phyloP scores from a whole-genome alignment of 352 stramenopile genomes.

The Phytophthora chlamydospora region DNA sequence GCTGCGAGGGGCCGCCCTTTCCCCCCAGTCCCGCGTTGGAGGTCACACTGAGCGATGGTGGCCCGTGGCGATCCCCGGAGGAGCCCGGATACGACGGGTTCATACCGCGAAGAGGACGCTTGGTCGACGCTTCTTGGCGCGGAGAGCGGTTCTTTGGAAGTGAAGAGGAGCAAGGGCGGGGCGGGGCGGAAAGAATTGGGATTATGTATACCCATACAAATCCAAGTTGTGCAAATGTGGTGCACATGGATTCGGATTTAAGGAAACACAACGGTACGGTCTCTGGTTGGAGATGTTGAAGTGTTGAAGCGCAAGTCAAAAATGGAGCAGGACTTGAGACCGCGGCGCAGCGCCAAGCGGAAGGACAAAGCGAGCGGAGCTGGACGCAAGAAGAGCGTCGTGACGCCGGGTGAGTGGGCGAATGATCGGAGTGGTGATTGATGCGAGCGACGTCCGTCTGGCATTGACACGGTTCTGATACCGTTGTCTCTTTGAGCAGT shows the following conservation, averaged over 20 bases:
- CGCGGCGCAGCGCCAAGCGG: conserved; percentile 14
- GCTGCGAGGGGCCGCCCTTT: conserved; percentile 41
- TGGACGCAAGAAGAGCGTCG: conserved; percentile 10
- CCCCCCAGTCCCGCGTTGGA: conserved; percentile 39
- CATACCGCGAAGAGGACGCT: conserved; percentile 40
- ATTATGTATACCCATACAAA: too few species aligned
- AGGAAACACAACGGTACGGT: background rate
- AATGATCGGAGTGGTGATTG: too few species aligned
- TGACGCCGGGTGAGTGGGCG: conserved; percentile 9
- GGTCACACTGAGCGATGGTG: conserved; percentile 43
- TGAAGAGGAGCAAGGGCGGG: conserved; percentile 10
- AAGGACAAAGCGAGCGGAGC: conserved; percentile 10
- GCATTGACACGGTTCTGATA: background rate
- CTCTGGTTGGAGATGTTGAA: conserved; percentile 3
- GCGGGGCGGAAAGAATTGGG: background rate
- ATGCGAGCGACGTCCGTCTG: background rate
- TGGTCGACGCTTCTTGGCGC: background rate
- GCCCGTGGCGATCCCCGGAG: conserved; percentile 69
- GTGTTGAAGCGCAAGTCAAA: conserved; percentile 7
- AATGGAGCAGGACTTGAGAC: conserved; percentile 16
- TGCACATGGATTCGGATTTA: background rate
- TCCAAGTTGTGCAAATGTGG: too few species aligned
- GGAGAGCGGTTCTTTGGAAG: conserved; percentile 23
- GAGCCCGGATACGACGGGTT: conserved; percentile 82
- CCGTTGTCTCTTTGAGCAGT: conserved; percentile 4